A percentile compares a stretch with the other conserved stretches of the same genome.
phyloP scores from a whole-genome alignment of 192 early-diverging fungal species.

The Chytriomyces sp. region DNA sequence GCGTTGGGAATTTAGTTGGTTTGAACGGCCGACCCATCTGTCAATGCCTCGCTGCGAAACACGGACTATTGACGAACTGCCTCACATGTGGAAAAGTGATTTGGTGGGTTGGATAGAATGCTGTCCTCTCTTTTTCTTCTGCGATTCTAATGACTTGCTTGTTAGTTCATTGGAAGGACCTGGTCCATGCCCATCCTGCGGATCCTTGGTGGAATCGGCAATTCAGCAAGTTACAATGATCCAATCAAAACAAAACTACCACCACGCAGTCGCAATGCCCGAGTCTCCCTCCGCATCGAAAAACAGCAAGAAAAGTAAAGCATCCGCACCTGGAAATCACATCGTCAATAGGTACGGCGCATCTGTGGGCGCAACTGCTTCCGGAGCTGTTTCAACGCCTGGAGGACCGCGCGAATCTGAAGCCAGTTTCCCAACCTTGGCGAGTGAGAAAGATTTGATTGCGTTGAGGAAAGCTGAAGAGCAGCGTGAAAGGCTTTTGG shows the following conservation, averaged over 20 bases:
- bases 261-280: neutral
- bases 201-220: constrained; percentile 42
- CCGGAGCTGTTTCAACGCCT: constrained; percentile 15
- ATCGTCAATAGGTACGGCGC: constrained; percentile 38
- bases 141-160: neutral
- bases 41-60: constrained; percentile 50
- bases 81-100: constrained; percentile 56
- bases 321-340: neutral
- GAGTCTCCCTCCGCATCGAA: neutral
- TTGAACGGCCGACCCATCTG: constrained; percentile 47
- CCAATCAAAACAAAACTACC: constrained; percentile 10
- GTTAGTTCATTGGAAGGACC: constrained; percentile 44
- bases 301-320: constrained; percentile 12
- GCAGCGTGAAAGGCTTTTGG: constrained; percentile 48
- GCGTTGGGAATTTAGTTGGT: constrained; percentile 50
- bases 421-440: constrained; percentile 39
- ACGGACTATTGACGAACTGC: constrained; percentile 56
- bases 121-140: neutral
- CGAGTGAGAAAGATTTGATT: constrained; percentile 40
- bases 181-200: constrained; percentile 53
- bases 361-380: constrained; percentile 36
- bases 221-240: constrained; percentile 47
- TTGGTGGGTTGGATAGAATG: constrained; percentile 12
- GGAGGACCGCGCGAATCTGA: constrained; percentile 2
- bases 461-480: constrained; percentile 43